Conservation (phyloP, 345 rosid species). For the Acer saccharum region DNA sequence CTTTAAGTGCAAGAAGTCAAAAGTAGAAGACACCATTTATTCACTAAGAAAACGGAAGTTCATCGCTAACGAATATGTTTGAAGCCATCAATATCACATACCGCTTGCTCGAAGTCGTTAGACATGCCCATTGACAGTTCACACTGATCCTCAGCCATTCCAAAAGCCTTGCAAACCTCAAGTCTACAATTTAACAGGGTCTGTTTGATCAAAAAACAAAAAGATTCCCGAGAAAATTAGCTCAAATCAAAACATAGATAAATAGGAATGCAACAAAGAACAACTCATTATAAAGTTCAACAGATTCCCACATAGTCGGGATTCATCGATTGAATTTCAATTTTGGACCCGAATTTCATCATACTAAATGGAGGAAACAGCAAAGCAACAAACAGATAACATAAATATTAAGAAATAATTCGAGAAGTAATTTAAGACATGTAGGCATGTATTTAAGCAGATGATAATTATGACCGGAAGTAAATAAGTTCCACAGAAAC, state of each 20-base stretch:
- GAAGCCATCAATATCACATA: slow-evolving; percentile 22
- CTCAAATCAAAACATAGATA: neutral
- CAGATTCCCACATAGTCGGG: neutral
- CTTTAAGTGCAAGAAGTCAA: neutral
- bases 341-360: neutral
- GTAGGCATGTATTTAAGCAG: neutral
- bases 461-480: neutral
- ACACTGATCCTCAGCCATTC: slow-evolving; percentile 64
- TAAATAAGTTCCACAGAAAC: slow-evolving; percentile 2
- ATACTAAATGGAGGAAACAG: neutral
- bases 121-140: slow-evolving; percentile 99
- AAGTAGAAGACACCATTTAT: neutral
- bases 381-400: neutral
- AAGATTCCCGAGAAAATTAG: slow-evolving; percentile 1
- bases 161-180: slow-evolving; percentile 84
- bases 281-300: neutral
- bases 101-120: slow-evolving; percentile 89
- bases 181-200: slow-evolving; percentile 64
- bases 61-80: too few species aligned
- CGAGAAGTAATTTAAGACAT: neutral
- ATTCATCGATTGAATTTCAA: slow-evolving; percentile 1
- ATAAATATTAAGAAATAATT: neutral
- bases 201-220: slow-evolving; percentile 39
- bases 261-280: neutral
- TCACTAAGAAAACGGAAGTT: neutral